Percentiles rank a stretch among this genome's conserved stretches.
phyloP scores from a whole-genome alignment of 2,329 filamentous ascomycete species.

The Metarhizium anisopliae region DNA sequence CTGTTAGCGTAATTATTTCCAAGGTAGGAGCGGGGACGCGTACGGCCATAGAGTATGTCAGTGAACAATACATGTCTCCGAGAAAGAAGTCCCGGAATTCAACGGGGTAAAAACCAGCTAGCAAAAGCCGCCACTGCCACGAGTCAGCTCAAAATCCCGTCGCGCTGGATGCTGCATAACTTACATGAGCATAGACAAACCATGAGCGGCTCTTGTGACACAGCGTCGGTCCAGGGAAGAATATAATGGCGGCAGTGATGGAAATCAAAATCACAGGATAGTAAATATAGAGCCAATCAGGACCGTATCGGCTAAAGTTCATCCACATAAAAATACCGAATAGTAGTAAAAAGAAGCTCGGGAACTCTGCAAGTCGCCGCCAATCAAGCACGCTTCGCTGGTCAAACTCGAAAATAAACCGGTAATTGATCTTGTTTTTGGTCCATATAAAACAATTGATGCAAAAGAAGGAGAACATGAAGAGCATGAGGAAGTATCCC shows the following conservation, averaged over 20 bases:
- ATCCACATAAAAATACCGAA: conserved; percentile 79
- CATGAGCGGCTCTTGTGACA: conserved; percentile 73
- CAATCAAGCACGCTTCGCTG: conserved; percentile 79
- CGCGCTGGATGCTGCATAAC: conserved; percentile 20
- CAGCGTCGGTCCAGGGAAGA: conserved; percentile 66
- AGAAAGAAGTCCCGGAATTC: conserved; percentile 97
- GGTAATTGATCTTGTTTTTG: conserved; percentile 82
- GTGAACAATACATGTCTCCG: conserved; percentile 93
- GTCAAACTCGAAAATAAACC: conserved; percentile 96
- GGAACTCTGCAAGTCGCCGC: conserved; percentile 79
- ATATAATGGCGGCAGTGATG: conserved; percentile 57
- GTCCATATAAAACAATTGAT: conserved; percentile 79
- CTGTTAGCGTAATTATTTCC: not conserved
- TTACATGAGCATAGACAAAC: conserved; percentile 82
- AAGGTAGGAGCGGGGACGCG: conserved; percentile 26
- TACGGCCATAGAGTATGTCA: conserved; percentile 83
- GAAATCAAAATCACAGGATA: conserved; percentile 76
- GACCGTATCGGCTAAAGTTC: conserved; percentile 68
- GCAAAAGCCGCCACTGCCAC: conserved; percentile 67
- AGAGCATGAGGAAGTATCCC: conserved; percentile 79
- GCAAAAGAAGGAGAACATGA: conserved; percentile 77
- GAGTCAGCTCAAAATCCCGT: not conserved
- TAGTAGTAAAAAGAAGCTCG: conserved; percentile 71
- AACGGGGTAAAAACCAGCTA: conserved; percentile 83
- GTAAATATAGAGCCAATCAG: conserved; percentile 65